Evolutionary conservation across 805 yeast genomes (phyloP), one percentile per base, ranked within the genome.

Genomic region (Komagataella kurtzmanii): DNA sequence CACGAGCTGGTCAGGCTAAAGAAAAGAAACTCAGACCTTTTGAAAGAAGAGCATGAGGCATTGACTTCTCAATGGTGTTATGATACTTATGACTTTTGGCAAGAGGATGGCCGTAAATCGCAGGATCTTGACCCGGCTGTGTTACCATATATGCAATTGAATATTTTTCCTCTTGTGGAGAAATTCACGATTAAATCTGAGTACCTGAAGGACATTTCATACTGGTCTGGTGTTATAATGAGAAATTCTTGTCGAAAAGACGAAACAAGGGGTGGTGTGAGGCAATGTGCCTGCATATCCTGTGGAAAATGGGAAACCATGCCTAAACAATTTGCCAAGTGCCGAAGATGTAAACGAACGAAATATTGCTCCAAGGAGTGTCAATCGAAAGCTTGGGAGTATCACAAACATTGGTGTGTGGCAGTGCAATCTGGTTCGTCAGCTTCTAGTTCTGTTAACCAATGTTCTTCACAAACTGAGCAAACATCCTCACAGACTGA

Each of bases 171-270:
- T 7, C 68, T 91, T 57, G 97, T 91, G 44, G 99, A 91, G 65
- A 82, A 86, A 64, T 91, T 88, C 63, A 91, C 98, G 0, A 77
- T 79, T 17, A 74, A 75, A 52, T 72, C 76, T 51, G 68, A 73
- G 48, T 79, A 84, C 57, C 80, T 88, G 3, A 78, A 83, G 46
- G 97, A 90, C 58, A 80, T 89, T 73, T 83, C 85, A 58, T 89
- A 90, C 66, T 91, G 99, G 99, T 88, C 97, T 2, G 93, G 96
- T 3, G 96, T 91, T n/a, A 88, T 90, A 45, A 93, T 93, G 90
- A 75, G 98, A 52, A 93, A 93, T 65, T 89, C 96, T 1, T 91
- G 97, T 63, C 77, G 97, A 53, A 82, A 90, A 60, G 93, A 91
- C 64, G 97, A 90, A 61, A 65, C 75, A 46, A 76, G 84, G 53